phyloP scores from a whole-genome alignment of 2,329 filamentous ascomycete species.

The Colletotrichum lindemuthianum region DNA sequence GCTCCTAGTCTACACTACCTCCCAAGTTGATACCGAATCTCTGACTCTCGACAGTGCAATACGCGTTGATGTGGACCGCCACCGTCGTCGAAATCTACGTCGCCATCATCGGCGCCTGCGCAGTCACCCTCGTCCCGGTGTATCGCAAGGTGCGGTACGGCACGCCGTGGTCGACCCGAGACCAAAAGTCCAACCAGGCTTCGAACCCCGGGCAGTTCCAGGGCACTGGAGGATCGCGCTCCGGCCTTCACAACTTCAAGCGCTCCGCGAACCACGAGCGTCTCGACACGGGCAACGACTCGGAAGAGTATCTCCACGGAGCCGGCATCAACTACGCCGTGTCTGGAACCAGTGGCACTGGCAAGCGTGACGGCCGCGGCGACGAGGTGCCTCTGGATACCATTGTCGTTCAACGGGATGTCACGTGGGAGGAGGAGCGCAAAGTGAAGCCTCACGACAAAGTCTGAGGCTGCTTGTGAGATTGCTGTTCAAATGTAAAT shows the following conservation, averaged over 20 bases:
- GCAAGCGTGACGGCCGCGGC: neutral
- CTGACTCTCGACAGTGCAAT: constrained; percentile 8
- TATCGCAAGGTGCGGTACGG: constrained; percentile 25
- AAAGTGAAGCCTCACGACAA: constrained; percentile 13
- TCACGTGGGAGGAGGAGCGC: constrained; percentile 27
- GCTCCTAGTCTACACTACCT: neutral
- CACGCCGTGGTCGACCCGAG: constrained; percentile 17
- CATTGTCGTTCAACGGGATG: constrained; percentile 9
- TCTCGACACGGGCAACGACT: constrained; percentile 14
- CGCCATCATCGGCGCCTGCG: constrained; percentile 21
- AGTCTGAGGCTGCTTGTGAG: too few relatives aligned
- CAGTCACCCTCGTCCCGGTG: constrained; percentile 19
- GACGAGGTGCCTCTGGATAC: constrained; percentile 19
- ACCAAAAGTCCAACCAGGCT: constrained; percentile 19
- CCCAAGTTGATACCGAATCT: neutral
- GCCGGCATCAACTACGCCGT: constrained; percentile 17
- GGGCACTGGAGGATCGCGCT: neutral
- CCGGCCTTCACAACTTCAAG: constrained; percentile 17
- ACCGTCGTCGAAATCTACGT: constrained; percentile 24
- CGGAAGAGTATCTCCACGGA: constrained; percentile 19
- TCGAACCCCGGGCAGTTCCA: constrained; percentile 2
- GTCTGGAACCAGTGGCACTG: neutral
- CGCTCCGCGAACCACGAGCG: constrained; percentile 19
- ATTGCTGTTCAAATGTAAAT: neutral
- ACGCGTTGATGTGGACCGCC: constrained; percentile 27